These are phyloP conservation scores for Arabis hirsuta DNA, from an alignment of 345 rosid genomes.

Conservation along the genomic window DNA sequence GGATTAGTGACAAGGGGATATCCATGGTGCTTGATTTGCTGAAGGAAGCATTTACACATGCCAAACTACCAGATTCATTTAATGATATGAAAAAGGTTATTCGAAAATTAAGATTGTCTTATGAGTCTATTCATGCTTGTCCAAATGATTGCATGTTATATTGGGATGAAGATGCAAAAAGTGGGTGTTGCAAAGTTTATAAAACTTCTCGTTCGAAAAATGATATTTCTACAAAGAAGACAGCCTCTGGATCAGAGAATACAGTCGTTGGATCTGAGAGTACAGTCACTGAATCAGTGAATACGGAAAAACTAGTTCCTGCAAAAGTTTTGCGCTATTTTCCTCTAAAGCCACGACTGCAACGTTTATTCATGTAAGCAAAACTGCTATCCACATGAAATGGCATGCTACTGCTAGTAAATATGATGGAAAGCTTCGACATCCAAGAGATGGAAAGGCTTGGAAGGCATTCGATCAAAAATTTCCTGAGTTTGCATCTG, in stretches of 20 bases:
- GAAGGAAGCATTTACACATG: conserved; percentile 3
- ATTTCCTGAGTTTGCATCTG: background rate
- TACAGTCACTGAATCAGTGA: too few species aligned
- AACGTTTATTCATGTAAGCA: background rate
- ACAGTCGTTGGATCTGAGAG: too few species aligned
- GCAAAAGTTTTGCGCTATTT: too few species aligned
- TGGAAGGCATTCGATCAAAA: conserved; percentile 13
- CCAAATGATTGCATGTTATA: conserved; percentile 19
- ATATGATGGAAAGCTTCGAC: conserved; percentile 3
- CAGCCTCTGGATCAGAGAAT: too few species aligned
- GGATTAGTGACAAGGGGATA: background rate
- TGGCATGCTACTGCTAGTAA: background rate
- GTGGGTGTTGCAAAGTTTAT: background rate
- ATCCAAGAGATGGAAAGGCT: conserved; percentile 12
- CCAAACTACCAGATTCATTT: background rate
- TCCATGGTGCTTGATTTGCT: background rate
- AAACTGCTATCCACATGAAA: conserved; percentile 12
- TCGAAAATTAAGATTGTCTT: background rate
- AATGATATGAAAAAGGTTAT: background rate
- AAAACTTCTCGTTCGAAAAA: background rate
- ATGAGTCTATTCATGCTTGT: background rate
- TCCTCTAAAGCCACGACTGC: too few species aligned
- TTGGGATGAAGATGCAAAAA: background rate
- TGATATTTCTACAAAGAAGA: too few species aligned
- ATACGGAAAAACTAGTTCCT: too few species aligned